Percentiles rank a stretch among this genome's conserved stretches.
Conservation (phyloP, 345 rosid species). For the Kernera saxatilis region DNA sequence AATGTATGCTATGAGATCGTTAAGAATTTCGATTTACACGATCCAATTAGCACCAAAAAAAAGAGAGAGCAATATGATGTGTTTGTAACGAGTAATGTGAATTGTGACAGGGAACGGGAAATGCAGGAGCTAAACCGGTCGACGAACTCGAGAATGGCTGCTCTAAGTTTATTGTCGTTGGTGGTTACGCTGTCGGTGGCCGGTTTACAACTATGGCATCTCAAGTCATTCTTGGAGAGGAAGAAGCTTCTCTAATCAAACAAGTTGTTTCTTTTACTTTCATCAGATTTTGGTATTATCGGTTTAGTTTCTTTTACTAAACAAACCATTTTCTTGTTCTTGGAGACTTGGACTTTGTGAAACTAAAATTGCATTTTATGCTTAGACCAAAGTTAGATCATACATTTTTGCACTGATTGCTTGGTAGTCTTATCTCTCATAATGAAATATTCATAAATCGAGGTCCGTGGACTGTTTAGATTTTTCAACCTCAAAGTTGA, state of each 20-base stretch:
- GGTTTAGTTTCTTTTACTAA: background rate
- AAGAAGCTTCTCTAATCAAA: constrained; percentile 47
- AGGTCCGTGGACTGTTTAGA: background rate
- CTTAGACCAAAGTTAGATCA: background rate
- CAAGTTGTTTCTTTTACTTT: background rate
- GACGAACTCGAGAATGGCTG: constrained; percentile 72
- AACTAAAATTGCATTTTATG: background rate
- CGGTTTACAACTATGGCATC: constrained; percentile 84
- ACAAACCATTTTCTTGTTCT: background rate
- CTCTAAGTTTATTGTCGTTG: constrained; percentile 63
- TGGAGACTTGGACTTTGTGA: background rate
- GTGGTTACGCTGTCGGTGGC: constrained; percentile 68
- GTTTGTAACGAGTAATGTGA: background rate
- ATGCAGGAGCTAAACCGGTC: constrained; percentile 70
- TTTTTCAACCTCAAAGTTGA: too few relatives aligned
- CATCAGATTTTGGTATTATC: background rate
- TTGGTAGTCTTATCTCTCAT: background rate
- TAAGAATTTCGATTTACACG: background rate
- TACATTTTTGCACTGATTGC: background rate
- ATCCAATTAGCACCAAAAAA: background rate
- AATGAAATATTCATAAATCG: background rate
- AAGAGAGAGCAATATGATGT: background rate
- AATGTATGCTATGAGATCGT: background rate
- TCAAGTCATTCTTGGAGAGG: constrained; percentile 83
- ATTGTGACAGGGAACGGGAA: constrained; percentile 55